Conservation (phyloP, 768 basidiomycete genomes). For the Trichaptum fuscoviolaceum region DNA sequence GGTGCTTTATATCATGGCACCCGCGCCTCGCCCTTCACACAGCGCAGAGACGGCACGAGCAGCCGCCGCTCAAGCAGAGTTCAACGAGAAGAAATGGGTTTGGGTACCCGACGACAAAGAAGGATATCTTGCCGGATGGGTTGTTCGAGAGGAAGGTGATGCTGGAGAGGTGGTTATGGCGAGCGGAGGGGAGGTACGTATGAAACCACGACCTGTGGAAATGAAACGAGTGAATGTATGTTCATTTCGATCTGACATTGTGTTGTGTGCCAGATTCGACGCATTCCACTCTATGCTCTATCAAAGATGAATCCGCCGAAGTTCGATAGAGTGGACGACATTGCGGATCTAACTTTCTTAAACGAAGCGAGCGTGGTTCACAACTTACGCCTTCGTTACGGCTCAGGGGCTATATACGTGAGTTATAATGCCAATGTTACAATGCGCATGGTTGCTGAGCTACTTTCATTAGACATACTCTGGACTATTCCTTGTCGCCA, state of each 20-base stretch:
- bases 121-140: constrained; percentile 94
- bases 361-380: constrained; percentile 99
- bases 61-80: constrained; percentile 90
- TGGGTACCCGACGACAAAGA: constrained; percentile 93
- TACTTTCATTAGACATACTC: constrained; percentile 71
- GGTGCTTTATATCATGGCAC: constrained; percentile 13
- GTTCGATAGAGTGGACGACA: constrained; percentile 96
- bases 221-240: neutral
- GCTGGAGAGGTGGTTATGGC: constrained; percentile 81
- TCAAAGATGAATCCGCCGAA: constrained; percentile 99
- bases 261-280: constrained; percentile 42
- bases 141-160: constrained; percentile 81
- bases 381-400: constrained; percentile 88
- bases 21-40: constrained; percentile 33
- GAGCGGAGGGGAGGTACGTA: constrained; percentile 70
- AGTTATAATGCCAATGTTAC: constrained; percentile 25
- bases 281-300: constrained; percentile 71
- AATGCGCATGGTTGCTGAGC: neutral
- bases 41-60: constrained; percentile 68
- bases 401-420: constrained; percentile 89
- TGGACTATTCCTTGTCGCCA: constrained; percentile 94
- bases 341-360: constrained; percentile 94
- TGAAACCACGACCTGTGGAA: constrained; percentile 1
- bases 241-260: neutral
- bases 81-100: constrained; percentile 98